phyloP scores from a whole-genome alignment of 2,329 filamentous ascomycete genomes.

The Cordyceps cicadae region DNA sequence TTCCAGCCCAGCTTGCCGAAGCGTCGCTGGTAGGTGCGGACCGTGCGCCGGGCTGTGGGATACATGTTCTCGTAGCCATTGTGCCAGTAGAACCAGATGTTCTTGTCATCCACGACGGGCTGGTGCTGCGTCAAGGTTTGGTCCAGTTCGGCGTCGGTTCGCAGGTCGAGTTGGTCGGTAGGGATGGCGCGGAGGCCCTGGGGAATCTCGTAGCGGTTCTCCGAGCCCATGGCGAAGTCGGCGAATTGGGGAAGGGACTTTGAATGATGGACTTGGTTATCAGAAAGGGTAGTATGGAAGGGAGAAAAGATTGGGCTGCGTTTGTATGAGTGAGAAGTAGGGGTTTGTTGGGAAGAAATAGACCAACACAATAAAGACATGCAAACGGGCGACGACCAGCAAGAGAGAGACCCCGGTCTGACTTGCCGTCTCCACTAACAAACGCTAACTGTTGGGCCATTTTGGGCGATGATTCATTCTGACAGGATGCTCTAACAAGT shows the following conservation, averaged over 20 bases:
- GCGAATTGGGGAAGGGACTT: neutral
- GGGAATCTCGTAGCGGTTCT: conserved; percentile 6
- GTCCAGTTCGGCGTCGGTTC: conserved; percentile 39
- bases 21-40: conserved; percentile 46
- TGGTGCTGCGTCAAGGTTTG: conserved; percentile 30
- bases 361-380: neutral
- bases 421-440: neutral
- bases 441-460: neutral
- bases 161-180: conserved; percentile 32
- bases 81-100: conserved; percentile 54
- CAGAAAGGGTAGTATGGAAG: too few species aligned
- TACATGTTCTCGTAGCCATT: conserved; percentile 40
- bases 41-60: conserved; percentile 42
- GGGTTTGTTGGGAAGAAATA: too few species aligned
- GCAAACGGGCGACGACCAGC: neutral
- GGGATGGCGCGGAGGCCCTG: conserved; percentile 34
- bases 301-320: too few species aligned
- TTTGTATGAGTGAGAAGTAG: too few species aligned
- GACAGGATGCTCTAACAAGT: neutral
- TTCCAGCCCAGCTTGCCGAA: conserved; percentile 43
- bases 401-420: neutral
- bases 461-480: conserved; percentile 1
- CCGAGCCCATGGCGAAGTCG: neutral
- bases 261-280: too few species aligned
- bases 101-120: conserved; percentile 37